Evolutionary conservation across 2,329 filamentous ascomycete species (phyloP), one percentile per base, ranked within the genome.

Genomic region (Aspergillus uvarum): DNA sequence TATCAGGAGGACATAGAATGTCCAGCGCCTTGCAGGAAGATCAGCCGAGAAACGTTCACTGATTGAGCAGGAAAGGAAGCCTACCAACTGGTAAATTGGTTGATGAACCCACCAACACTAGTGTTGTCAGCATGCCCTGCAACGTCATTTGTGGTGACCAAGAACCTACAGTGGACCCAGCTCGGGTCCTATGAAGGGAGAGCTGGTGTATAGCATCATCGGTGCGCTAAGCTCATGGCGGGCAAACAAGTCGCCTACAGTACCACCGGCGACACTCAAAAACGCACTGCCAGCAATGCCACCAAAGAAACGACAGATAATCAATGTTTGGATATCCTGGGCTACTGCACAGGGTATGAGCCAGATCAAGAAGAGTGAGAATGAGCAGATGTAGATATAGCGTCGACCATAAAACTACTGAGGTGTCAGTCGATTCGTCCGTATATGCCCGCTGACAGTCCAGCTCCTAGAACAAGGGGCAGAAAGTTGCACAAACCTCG

Each of bases 1-100:
- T 54, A 96, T 96, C 54, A 96, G 77, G 60, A 96, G 80, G 4
- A 92, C 83, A 71, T 93, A 96, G 75, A 95, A 93, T 0, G 88
- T 90, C 90, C 90, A 95, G 55, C 90, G 81, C 89, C 77, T 78
- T 51, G 32, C 12, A 35, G 52, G 31, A 52, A 51, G 6, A 29
- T 56, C 55, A 58, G 57, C 66, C n/a, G 26, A 35, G 21, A 24
- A 16, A 8, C 22, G 5, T n/a, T 8, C 2, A 4, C 16, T 10
- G 14, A 6, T n/a, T 22, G 7, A 47, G 50, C 22, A 52, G 10
- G 35, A 31, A 11, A 47, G n/a, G 7, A 38, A 32, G 51, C 67
- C 22, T 61, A 80, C 83, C 92, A 96, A 58, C 80, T 78, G 3
- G 82, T 83, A 67, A 88, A 86, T 67, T 89, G 85, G 73, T 94